These are phyloP conservation scores for Fusarium begoniae DNA, from an alignment of 2,329 filamentous ascomycete genomes.

Conservation along the genomic window DNA sequence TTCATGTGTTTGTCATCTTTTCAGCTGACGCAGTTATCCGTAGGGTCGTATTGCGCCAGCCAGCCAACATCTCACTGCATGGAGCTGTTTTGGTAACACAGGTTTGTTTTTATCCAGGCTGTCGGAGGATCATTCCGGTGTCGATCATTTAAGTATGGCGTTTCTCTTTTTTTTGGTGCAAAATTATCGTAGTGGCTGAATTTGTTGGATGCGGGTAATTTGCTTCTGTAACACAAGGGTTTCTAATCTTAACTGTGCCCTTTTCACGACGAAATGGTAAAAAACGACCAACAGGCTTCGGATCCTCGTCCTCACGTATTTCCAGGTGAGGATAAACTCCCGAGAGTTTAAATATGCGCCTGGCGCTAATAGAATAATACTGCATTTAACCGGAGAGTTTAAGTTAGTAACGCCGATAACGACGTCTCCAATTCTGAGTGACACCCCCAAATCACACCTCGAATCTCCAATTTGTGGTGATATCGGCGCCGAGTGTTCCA, in stretches of 20 bases:
- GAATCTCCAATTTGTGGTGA: neutral
- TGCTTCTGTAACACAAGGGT: neutral
- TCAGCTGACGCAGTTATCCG: slow-evolving; percentile 15
- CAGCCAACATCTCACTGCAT: neutral
- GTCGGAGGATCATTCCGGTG: slow-evolving; percentile 13
- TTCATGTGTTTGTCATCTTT: neutral
- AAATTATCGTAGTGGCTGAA: slow-evolving; percentile 5
- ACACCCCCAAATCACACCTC: neutral
- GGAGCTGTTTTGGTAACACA: neutral
- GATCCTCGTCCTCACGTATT: neutral
- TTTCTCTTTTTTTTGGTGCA: neutral
- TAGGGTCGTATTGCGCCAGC: slow-evolving; percentile 3
- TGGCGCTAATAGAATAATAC: neutral
- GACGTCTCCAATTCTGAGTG: neutral
- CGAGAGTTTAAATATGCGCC: slow-evolving; percentile 7
- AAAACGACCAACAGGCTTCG: neutral
- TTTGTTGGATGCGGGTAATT: neutral
- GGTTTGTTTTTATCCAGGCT: neutral
- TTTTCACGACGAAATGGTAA: neutral
- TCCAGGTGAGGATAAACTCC: slow-evolving; percentile 21
- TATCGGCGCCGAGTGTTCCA: neutral
- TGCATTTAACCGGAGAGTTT: slow-evolving; percentile 22
- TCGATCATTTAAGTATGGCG: neutral
- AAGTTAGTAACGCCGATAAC: neutral
- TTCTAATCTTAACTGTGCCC: neutral